phyloP scores from a whole-genome alignment of 2,329 filamentous ascomycete genomes.

The Leptographium radiaticola region DNA sequence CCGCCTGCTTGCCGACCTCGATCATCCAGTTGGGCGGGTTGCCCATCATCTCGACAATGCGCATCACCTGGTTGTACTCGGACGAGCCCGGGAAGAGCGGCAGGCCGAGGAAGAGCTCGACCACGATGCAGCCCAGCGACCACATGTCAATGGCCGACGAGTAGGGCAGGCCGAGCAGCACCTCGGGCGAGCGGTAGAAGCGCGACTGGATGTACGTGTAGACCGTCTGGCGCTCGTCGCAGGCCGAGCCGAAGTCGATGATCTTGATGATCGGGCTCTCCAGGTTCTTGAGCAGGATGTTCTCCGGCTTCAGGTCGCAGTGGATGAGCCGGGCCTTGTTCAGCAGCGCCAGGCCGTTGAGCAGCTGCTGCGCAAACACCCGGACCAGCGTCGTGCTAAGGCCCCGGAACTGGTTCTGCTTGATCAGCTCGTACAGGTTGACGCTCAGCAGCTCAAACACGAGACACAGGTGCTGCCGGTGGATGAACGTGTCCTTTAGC shows the following conservation, averaged over 20 bases:
- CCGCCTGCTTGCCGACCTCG: conserved; percentile 95
- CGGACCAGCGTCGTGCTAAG: conserved; percentile 92
- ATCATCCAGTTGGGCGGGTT: conserved; percentile 98
- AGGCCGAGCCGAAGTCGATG: conserved; percentile 97
- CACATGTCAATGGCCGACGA: conserved; percentile 99
- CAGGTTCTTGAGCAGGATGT: conserved; percentile 93
- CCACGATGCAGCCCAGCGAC: conserved; percentile 96
- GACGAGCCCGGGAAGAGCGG: conserved; percentile 94
- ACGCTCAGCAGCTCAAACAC: conserved; percentile 95
- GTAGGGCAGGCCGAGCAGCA: conserved; percentile 88
- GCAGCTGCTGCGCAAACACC: conserved; percentile 91
- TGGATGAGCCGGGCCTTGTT: conserved; percentile 97
- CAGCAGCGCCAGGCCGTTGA: conserved; percentile 81
- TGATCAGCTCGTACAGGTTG: conserved; percentile 96
- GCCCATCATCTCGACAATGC: conserved; percentile 96
- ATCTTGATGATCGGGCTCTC: conserved; percentile 99
- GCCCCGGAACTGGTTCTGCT: conserved; percentile 97
- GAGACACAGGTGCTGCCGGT: conserved; percentile 89
- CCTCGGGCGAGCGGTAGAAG: conserved; percentile 95
- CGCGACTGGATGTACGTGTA: conserved; percentile 98
- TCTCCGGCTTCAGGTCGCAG: conserved; percentile 96
- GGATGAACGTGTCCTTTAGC: conserved; percentile 95
- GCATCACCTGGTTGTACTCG: conserved; percentile 95
- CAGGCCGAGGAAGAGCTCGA: conserved; percentile 89
- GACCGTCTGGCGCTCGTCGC: conserved; percentile 94